phyloP scores from a whole-genome alignment of 1,284 basidiomycete species.

The Cryptococcus depauperatus region DNA sequence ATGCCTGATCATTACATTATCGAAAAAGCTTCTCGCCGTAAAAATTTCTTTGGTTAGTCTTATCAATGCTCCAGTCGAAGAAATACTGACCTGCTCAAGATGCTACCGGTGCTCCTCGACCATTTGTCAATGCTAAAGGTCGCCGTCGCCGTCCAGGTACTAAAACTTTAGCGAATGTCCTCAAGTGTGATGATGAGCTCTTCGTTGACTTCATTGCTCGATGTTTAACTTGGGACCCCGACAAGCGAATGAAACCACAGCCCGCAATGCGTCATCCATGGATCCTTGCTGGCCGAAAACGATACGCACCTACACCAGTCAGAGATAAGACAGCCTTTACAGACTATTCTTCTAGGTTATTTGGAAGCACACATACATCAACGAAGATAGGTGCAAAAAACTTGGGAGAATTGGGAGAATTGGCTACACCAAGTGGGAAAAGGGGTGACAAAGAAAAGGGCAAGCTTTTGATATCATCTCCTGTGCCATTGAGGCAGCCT shows the following conservation, averaged over 20 bases:
- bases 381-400: conserved; percentile 8
- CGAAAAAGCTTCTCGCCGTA: conserved; percentile 85
- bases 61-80: background rate
- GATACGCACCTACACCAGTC: conserved; percentile 6
- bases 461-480: conserved; percentile 33
- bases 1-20: conserved; percentile 90
- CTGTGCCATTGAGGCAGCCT: conserved; percentile 33
- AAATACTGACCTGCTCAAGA: conserved; percentile 47
- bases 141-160: conserved; percentile 81
- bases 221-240: conserved; percentile 96
- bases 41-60: conserved; percentile 84
- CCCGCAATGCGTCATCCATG: conserved; percentile 87
- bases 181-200: conserved; percentile 66
- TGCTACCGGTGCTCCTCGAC: conserved; percentile 80
- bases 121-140: conserved; percentile 94
- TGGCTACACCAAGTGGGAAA: background rate
- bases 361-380: background rate
- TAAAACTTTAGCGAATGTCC: conserved; percentile 78
- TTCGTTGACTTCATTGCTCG: conserved; percentile 71
- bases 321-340: background rate
- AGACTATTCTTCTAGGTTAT: background rate
- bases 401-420: conserved; percentile 1
- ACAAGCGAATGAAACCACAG: conserved; percentile 88
- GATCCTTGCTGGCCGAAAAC: conserved; percentile 51
- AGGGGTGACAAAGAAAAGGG: conserved; percentile 4